A percentile compares a stretch with the other conserved stretches of the same genome.
phyloP scores from a whole-genome alignment of 1,284 basidiomycete genomes.

The Marasmius oreades region DNA sequence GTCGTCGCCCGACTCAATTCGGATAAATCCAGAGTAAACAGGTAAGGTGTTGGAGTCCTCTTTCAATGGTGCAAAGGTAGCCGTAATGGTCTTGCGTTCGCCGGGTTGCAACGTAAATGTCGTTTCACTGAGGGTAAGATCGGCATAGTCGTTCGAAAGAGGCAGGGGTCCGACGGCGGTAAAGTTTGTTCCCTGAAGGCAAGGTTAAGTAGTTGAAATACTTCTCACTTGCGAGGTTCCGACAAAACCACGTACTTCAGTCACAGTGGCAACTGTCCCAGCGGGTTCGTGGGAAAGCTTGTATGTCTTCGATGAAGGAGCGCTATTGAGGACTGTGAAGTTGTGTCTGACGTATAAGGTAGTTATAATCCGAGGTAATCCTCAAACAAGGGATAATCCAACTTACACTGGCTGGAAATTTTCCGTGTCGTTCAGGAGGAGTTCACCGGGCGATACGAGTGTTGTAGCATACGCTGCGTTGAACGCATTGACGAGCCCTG shows the following conservation, averaged over 20 bases:
- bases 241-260: no score
- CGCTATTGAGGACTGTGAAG: neutral
- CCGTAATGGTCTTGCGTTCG: neutral
- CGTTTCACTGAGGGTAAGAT: neutral
- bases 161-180: neutral
- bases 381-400: neutral
- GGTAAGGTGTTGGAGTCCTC: neutral
- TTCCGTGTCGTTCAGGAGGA: neutral
- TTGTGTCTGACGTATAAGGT: neutral
- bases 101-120: neutral
- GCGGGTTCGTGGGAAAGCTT: neutral
- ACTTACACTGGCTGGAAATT: neutral
- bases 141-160: neutral
- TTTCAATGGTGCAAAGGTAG: neutral
- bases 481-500: neutral
- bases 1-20: neutral
- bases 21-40: neutral
- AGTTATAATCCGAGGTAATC: neutral
- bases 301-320: neutral
- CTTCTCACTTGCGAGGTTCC: no score
- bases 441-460: neutral
- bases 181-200: neutral
- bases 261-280: neutral
- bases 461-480: neutral
- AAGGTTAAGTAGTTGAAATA: no score